Conservation (phyloP, 352 stramenopile genomes). For the Phytophthora citrophthora region DNA sequence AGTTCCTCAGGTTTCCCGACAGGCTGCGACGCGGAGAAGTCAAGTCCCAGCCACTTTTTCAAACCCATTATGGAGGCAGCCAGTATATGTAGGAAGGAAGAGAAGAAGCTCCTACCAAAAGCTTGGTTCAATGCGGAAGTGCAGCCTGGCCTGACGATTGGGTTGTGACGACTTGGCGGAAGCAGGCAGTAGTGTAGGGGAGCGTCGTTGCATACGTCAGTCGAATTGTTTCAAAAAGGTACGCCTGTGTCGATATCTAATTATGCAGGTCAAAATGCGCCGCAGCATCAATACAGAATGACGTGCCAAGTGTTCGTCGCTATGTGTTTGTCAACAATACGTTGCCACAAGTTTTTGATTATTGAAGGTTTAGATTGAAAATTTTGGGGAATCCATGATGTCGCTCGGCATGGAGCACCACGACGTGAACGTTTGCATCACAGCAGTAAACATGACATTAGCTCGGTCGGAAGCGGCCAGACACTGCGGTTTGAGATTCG, state of each 20-base stretch:
- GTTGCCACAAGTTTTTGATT: background rate
- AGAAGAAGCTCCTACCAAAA: background rate
- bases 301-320: background rate
- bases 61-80: constrained; percentile 49
- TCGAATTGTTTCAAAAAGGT: constrained; percentile 12
- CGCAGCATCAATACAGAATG: background rate
- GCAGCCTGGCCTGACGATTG: constrained; percentile 1
- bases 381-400: background rate
- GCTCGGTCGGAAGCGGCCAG: background rate
- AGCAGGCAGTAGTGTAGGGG: constrained; percentile 13
- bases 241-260: background rate
- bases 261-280: background rate
- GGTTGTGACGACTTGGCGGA: constrained; percentile 8
- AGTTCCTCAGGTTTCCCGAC: constrained; percentile 28
- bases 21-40: constrained; percentile 47
- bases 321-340: background rate
- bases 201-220: constrained; percentile 31
- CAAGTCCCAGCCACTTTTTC: constrained; percentile 67
- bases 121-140: too few relatives aligned
- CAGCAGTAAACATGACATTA: background rate
- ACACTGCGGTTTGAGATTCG: background rate
- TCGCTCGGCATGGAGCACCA: too few relatives aligned
- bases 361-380: background rate
- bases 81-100: constrained; percentile 2
- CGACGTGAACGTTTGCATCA: too few relatives aligned